Conservation (phyloP, 2,329 filamentous ascomycete species). For the Colletotrichum tamarilloi region DNA sequence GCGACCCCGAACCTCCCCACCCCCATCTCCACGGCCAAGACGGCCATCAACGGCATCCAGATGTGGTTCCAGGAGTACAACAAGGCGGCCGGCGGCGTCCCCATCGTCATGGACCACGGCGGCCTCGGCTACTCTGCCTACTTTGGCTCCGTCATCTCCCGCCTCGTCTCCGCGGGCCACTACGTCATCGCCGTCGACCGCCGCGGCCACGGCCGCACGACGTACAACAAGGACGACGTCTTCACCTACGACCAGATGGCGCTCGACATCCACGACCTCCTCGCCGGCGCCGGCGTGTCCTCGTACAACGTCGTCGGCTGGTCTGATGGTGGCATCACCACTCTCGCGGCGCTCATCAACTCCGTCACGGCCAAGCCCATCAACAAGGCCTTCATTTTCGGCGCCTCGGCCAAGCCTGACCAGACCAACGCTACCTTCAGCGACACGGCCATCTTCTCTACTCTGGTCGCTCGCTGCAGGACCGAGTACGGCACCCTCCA, state of each 20-base stretch:
- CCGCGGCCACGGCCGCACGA: conserved; percentile 54
- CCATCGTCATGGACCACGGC: conserved; percentile 53
- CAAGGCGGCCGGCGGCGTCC: conserved; percentile 43
- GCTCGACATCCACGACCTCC: conserved; percentile 46
- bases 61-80: conserved; percentile 57
- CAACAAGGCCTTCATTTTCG: conserved; percentile 54
- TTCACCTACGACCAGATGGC: conserved; percentile 54
- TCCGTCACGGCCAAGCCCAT: conserved; percentile 44
- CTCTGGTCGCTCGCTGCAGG: conserved; percentile 48
- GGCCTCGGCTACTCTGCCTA: conserved; percentile 55
- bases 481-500: conserved; percentile 50
- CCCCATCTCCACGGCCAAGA: conserved; percentile 44
- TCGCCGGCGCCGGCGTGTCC: conserved; percentile 43
- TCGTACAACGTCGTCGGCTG: conserved; percentile 51
- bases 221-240: conserved; percentile 46
- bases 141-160: conserved; percentile 50
- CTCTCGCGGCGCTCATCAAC: conserved; percentile 49
- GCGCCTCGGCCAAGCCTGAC: conserved; percentile 43
- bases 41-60: conserved; percentile 48
- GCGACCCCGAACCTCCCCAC: conserved; percentile 49
- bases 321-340: conserved; percentile 54
- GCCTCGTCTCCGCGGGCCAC: conserved; percentile 45
- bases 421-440: conserved; percentile 50
- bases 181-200: conserved; percentile 54
- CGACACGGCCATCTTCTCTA: conserved; percentile 34